A percentile compares a stretch with the other conserved stretches of the same genome.
Evolutionary conservation across 2,329 filamentous ascomycete genomes (phyloP).

Genomic region (Venturia effusa): DNA sequence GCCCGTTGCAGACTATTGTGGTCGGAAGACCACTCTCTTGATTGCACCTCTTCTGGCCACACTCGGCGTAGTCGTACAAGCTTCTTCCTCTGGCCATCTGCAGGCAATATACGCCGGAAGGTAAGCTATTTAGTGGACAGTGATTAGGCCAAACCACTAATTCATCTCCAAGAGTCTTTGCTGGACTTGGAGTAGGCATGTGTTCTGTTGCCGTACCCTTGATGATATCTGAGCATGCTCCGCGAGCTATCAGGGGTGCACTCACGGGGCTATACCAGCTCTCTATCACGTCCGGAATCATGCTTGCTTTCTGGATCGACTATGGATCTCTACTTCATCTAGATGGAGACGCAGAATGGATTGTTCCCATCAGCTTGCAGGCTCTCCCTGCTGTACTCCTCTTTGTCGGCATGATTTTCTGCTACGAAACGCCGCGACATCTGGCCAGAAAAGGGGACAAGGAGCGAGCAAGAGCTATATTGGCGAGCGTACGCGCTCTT

Average conservation of each 20-base stretch:
- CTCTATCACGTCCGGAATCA: constrained; percentile 26
- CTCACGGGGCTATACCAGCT: constrained; percentile 53
- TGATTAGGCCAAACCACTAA: no score
- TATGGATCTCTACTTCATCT: constrained; percentile 39
- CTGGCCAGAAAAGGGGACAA: constrained; percentile 57
- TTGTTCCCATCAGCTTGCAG: constrained; percentile 55
- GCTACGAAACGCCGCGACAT: constrained; percentile 57
- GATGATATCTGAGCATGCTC: constrained; percentile 61
- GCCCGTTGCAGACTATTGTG: constrained; percentile 57
- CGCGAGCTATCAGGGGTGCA: constrained; percentile 61
- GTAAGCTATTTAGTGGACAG: no score
- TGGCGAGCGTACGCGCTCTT: constrained; percentile 48
- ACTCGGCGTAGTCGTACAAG: no score
- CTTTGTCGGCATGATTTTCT: constrained; percentile 49
- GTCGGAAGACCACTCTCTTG: no score
- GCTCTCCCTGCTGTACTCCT: constrained; percentile 52
- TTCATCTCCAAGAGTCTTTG: no score
- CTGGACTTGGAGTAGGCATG: constrained; percentile 29
- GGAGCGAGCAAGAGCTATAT: constrained; percentile 49
- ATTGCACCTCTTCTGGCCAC: no score
- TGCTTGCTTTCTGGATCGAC: constrained; percentile 45
- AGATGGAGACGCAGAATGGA: constrained; percentile 39
- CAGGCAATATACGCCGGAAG: no score
- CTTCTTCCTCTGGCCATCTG: no score
- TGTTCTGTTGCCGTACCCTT: constrained; percentile 24